Evolutionary conservation across 2,329 filamentous ascomycete species (phyloP).

Genomic region (Xylariales sp.): DNA sequence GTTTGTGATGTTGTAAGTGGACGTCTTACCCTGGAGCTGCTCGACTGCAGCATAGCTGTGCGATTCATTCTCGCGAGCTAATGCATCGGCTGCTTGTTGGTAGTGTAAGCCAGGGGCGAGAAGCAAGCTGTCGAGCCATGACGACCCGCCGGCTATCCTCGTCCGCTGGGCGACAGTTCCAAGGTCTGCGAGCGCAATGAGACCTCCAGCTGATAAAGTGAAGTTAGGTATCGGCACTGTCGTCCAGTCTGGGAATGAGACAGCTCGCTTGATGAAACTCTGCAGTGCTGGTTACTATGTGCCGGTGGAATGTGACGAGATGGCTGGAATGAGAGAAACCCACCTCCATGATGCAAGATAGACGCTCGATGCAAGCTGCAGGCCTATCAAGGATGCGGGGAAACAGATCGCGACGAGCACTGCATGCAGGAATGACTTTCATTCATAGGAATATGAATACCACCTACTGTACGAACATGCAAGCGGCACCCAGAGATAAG

Average conservation of each 20-base stretch:
- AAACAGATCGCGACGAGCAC: no score
- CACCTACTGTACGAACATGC: neutral
- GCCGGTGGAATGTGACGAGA: neutral
- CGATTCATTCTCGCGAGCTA: constrained; percentile 39
- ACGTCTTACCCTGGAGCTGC: constrained; percentile 23
- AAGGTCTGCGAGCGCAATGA: constrained; percentile 56
- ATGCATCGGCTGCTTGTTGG: constrained; percentile 50
- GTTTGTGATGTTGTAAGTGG: constrained; percentile 38
- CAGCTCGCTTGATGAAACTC: constrained; percentile 20
- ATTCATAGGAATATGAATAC: neutral
- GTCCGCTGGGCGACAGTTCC: constrained; percentile 52
- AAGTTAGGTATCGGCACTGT: constrained; percentile 40
- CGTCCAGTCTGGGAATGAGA: constrained; percentile 37
- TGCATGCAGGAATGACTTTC: neutral
- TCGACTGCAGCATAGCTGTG: constrained; percentile 37
- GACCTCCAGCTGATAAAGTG: constrained; percentile 45
- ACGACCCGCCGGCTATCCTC: constrained; percentile 50
- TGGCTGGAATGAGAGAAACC: neutral
- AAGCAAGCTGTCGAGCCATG: constrained; percentile 51
- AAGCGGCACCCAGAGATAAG: neutral
- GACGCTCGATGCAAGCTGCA: neutral
- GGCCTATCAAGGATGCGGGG: neutral
- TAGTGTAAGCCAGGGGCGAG: constrained; percentile 58
- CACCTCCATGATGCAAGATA: constrained; percentile 14
- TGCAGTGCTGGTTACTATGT: constrained; percentile 14